Conservation (phyloP, 2,329 filamentous ascomycete species). For the Colletotrichum sp. region DNA sequence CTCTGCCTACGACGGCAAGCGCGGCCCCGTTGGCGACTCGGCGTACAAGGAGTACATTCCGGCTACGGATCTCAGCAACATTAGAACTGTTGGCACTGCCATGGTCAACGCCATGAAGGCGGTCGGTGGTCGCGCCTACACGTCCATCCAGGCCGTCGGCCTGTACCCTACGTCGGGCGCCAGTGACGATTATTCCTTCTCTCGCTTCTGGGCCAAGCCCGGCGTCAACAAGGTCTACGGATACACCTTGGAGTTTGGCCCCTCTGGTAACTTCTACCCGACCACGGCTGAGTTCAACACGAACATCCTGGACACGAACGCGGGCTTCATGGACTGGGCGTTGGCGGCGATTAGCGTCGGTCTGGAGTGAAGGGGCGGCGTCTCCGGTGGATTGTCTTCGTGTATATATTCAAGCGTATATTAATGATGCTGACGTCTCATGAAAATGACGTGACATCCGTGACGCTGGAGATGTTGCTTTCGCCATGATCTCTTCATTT, state of each 20-base stretch:
- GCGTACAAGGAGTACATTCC: conserved; percentile 44
- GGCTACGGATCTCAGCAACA: conserved; percentile 34
- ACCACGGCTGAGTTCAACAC: conserved; percentile 40
- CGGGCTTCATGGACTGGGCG: conserved; percentile 45
- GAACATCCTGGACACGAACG: conserved; percentile 45
- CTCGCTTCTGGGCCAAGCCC: conserved; percentile 36
- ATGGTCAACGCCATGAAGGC: conserved; percentile 39
- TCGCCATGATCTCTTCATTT: neutral
- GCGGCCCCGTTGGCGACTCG: conserved; percentile 43
- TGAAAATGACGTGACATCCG: neutral
- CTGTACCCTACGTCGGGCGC: conserved; percentile 40
- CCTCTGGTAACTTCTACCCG: conserved; percentile 42
- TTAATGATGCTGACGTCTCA: neutral
- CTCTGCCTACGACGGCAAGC: conserved; percentile 47
- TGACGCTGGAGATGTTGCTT: neutral
- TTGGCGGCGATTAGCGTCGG: conserved; percentile 35
- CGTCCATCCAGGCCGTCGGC: conserved; percentile 34
- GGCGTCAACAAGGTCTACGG: conserved; percentile 43
- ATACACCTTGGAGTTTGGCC: conserved; percentile 42
- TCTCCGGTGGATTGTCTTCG: neutral
- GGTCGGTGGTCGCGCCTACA: conserved; percentile 38
- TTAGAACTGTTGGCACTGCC: conserved; percentile 34
- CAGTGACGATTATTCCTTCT: conserved; percentile 42
- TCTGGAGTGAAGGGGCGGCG: neutral
- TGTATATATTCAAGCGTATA: neutral